Percentiles rank a stretch among this genome's conserved stretches.
Conservation (phyloP, 1,284 basidiomycete species). For the Fomitopsis pinicola region DNA sequence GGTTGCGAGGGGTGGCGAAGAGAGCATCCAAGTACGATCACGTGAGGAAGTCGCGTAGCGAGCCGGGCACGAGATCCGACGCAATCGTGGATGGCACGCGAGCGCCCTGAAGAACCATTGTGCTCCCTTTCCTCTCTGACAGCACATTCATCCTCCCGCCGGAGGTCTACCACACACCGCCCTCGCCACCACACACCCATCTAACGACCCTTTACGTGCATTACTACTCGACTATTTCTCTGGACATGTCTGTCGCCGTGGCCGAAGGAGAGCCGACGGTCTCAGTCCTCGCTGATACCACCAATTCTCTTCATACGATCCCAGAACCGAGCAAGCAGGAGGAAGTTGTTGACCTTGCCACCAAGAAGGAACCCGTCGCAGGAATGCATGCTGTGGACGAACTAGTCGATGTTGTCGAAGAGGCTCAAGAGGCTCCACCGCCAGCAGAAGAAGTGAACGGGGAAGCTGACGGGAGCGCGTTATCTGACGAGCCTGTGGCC, state of each 20-base stretch:
- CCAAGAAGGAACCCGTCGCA: not conserved
- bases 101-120: slow-evolving; percentile 2
- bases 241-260: slow-evolving; percentile 25
- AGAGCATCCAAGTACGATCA: not conserved
- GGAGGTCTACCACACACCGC: not conserved
- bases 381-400: not conserved
- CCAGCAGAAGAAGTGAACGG: not conserved
- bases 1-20: not conserved
- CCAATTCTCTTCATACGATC: slow-evolving; percentile 7
- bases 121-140: slow-evolving; percentile 3
- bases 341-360: slow-evolving; percentile 3
- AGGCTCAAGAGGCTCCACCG: not conserved
- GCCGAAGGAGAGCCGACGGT: slow-evolving; percentile 12
- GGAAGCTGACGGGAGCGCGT: not conserved
- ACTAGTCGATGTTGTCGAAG: not conserved
- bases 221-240: not conserved
- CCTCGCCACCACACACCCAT: slow-evolving; percentile 5
- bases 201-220: slow-evolving; percentile 7
- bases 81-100: slow-evolving; percentile 5
- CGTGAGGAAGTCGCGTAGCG: slow-evolving; percentile 5
- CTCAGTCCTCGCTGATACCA: slow-evolving; percentile 9
- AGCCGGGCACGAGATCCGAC: slow-evolving; percentile 6
- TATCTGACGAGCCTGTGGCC: not conserved
- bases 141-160: not conserved
- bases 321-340: slow-evolving; percentile 7